Evolutionary conservation across 1,284 basidiomycete genomes (phyloP).

Genomic region (Ceratobasidium sp.): DNA sequence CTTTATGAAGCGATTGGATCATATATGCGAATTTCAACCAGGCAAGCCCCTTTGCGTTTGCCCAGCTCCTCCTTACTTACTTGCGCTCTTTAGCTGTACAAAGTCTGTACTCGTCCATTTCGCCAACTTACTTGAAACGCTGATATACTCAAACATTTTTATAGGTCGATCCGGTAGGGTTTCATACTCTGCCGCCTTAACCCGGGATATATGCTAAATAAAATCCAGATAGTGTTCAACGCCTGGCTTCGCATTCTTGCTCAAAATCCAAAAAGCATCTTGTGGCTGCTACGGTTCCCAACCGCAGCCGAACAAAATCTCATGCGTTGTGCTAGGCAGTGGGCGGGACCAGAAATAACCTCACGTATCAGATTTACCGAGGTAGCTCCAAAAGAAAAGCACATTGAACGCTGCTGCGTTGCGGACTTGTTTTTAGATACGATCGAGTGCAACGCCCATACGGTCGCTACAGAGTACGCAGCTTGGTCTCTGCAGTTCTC

Average conservation of each 20-base stretch:
- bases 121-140: neutral
- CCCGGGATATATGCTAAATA: neutral
- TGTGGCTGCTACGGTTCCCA: constrained; percentile 69
- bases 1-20: constrained; percentile 52
- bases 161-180: constrained; percentile 58
- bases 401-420: constrained; percentile 61
- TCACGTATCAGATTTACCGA: constrained; percentile 64
- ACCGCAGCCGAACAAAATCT: constrained; percentile 62
- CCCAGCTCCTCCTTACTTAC: constrained; percentile 11
- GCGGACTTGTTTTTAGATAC: constrained; percentile 70
- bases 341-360: constrained; percentile 63
- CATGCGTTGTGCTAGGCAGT: constrained; percentile 56
- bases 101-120: constrained; percentile 47
- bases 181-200: neutral
- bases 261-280: constrained; percentile 60
- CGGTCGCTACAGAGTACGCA: constrained; percentile 65
- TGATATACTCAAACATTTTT: constrained; percentile 8
- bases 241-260: constrained; percentile 63
- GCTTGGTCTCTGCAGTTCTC: constrained; percentile 42
- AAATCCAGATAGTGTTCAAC: constrained; percentile 55
- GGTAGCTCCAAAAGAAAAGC: constrained; percentile 61
- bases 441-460: constrained; percentile 69
- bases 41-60: constrained; percentile 46
- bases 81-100: constrained; percentile 54
- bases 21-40: constrained; percentile 72